These are phyloP conservation scores for Musa schizocarpa DNA, from an alignment of 176 grass and related monocot genomes.

Conservation along the genomic window DNA sequence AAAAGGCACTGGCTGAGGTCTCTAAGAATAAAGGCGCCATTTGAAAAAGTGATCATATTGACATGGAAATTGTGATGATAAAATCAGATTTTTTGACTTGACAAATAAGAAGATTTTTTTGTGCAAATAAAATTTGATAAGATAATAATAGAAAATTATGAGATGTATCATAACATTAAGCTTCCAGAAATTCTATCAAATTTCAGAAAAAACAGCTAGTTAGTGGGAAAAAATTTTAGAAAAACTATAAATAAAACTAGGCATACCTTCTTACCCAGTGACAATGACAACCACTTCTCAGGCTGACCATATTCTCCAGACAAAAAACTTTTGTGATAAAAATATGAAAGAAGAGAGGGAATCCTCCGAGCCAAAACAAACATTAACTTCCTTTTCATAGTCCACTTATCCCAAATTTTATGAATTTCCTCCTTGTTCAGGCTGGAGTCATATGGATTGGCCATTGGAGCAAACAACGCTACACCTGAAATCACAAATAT, in stretches of 20 bases:
- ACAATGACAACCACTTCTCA: constrained; percentile 78
- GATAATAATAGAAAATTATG: too few species aligned
- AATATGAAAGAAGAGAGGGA: constrained; percentile 60
- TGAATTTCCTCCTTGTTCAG: constrained; percentile 79
- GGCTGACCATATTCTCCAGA: constrained; percentile 68
- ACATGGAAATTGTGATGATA: too few species aligned
- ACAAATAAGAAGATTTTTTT: too few species aligned
- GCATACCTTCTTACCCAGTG: constrained; percentile 69
- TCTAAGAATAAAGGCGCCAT: too few species aligned
- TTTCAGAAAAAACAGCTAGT: background rate
- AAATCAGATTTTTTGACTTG: too few species aligned
- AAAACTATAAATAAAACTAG: background rate
- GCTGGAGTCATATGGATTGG: constrained; percentile 82
- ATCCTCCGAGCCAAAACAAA: constrained; percentile 86
- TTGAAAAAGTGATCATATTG: too few species aligned
- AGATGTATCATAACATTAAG: background rate
- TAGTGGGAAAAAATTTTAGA: background rate
- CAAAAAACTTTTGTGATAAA: constrained; percentile 72
- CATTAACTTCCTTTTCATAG: constrained; percentile 70
- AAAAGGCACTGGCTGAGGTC: too few species aligned
- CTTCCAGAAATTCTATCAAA: background rate
- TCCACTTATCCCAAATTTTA: constrained; percentile 90
- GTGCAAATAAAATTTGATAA: too few species aligned
- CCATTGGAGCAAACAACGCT: constrained; percentile 90
- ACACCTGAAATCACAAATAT: constrained; percentile 41